Percentiles rank a stretch among this genome's conserved stretches.
These are phyloP conservation scores for Casuarina cunninghamiana DNA, from an alignment of 306 rosid species.

Conservation along the genomic window DNA sequence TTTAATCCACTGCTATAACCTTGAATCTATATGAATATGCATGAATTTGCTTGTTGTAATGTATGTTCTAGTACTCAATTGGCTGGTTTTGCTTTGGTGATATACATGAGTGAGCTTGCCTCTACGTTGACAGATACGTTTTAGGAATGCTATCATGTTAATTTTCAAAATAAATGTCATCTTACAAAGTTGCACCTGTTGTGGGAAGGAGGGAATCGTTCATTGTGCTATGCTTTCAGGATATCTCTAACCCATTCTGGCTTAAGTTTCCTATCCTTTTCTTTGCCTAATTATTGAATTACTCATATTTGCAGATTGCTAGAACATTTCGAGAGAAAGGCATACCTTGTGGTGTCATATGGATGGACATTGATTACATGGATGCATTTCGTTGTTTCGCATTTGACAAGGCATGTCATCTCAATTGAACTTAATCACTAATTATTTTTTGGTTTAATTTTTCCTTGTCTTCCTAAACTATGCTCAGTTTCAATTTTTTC, in stretches of 20 bases:
- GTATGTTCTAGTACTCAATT: neutral
- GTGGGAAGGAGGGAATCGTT: neutral
- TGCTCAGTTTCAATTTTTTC: neutral
- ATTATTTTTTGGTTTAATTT: neutral
- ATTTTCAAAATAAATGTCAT: neutral
- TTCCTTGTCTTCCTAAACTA: neutral
- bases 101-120: neutral
- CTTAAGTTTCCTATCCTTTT: neutral
- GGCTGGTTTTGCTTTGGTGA: neutral
- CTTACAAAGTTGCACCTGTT: neutral
- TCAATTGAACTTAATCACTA: neutral
- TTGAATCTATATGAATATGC: neutral
- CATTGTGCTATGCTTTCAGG: neutral
- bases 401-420: constrained; percentile 63
- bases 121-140: neutral
- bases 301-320: constrained; percentile 60
- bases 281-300: constrained; percentile 19
- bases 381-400: constrained; percentile 93
- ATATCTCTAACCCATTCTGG: neutral
- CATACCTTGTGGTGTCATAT: constrained; percentile 87
- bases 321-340: constrained; percentile 64
- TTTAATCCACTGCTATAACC: neutral
- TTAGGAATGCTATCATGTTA: neutral
- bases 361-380: constrained; percentile 98
- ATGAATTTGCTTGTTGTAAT: neutral